Evolutionary conservation across 164 flowering plant species (phyloP), one percentile per base, ranked within the genome.

Genomic region (Aristolochia californica): DNA sequence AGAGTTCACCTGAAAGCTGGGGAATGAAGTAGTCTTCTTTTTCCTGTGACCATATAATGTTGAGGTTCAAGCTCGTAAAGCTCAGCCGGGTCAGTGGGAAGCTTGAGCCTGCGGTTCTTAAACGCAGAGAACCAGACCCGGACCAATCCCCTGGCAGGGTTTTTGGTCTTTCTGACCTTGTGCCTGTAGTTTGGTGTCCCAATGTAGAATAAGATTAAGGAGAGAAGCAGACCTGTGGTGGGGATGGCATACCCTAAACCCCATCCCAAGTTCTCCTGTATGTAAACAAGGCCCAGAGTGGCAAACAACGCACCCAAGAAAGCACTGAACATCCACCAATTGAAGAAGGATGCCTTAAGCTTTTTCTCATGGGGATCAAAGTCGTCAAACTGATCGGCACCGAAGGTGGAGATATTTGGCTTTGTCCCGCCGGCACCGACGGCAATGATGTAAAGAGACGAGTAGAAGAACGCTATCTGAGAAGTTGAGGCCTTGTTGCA

Each of bases 261-360:
- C 97, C 97, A 87, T 0, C 94, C 87, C 56, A 85, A 15, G 55
- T 87, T 85, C 62, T 91, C 96, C 70, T 90, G 95, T 23, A 91
- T 73, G 66, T 87, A 91, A 1, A 87, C 89, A 38, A 91, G 90
- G 15, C 82, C 84, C 0, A 85, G 44, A 0, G 89, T 82, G 2
- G 97, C 95, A 58, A 74, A 18, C 14, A 87, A 56, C 9, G 83
- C 87, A 12, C 96, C 96, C 2, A 75, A 26, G 67, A 87, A 87
- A 12, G 86, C 57, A 65, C 91, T 81, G 67, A 91, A 87, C 91
- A 87, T 80, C 97, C 91, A 89, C 97, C 95, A 87, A 50, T 89
- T 89, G 76, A 89, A 89, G 77, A 89, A 89, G 1, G 95, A 89
- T 55, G 62, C 80, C 55, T 87, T 89, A 50, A 80, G 79, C 53